Percentiles rank a stretch among this genome's conserved stretches.
Evolutionary conservation across 495 filamentous ascomycete species (phyloP).

Genomic region (Tetracladium setigerum): DNA sequence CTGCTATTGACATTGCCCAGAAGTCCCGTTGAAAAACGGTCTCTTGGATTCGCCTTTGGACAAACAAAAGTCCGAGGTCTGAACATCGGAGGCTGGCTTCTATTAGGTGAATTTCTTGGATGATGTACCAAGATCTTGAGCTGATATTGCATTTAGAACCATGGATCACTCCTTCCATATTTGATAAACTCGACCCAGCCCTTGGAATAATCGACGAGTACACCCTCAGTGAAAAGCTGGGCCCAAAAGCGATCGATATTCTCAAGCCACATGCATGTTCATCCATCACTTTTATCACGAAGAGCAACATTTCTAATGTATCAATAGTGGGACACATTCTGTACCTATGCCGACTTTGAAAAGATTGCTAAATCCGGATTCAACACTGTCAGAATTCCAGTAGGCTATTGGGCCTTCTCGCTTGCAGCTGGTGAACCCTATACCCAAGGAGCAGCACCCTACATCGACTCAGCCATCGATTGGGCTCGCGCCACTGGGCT

Average conservation of each 20-base stretch:
- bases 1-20: no score
- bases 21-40: background rate
- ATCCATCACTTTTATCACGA: conserved; percentile 24
- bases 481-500: conserved; percentile 59
- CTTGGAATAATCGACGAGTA: conserved; percentile 51
- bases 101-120: conserved; percentile 34
- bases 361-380: conserved; percentile 58
- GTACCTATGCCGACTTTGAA: conserved; percentile 58
- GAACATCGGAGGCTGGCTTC: conserved; percentile 73
- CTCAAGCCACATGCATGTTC: conserved; percentile 27
- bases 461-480: conserved; percentile 55
- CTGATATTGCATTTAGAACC: conserved; percentile 32
- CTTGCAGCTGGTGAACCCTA: conserved; percentile 54
- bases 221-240: conserved; percentile 44
- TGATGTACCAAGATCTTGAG: background rate
- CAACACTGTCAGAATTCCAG: conserved; percentile 71
- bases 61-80: conserved; percentile 48
- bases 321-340: conserved; percentile 53
- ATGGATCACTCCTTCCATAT: conserved; percentile 60
- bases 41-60: conserved; percentile 10
- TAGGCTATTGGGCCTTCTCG: conserved; percentile 69
- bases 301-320: background rate
- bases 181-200: conserved; percentile 37
- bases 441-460: conserved; percentile 60
- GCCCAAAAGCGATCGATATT: conserved; percentile 28